Base-by-base conservation (phyloP, 2,329 filamentous ascomycete species). In the Trematosphaeria pertusa region DNA sequence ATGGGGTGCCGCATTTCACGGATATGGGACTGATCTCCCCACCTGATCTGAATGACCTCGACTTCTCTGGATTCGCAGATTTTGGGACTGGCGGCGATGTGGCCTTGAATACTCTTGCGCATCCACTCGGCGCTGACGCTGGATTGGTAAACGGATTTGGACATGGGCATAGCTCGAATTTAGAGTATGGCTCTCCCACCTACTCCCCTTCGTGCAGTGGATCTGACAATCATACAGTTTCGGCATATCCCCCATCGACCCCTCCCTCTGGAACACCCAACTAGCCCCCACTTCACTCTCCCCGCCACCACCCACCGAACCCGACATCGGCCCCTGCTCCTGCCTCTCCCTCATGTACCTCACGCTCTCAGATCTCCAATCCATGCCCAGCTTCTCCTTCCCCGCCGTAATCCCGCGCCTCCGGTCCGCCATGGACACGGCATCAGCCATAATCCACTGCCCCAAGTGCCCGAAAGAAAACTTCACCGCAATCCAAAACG, bases 321-420 rank as follows among this genome's bases (percentile, higher is more conserved):
- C 47, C 43, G 47, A 59, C 10, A 33, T 46, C 31, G 53, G 20
- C 15, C 60, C 61, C 11, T 79, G 77, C 57, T 69, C 70, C 38
- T 80, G 77, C 50, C 71, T 79, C 24, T 73, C 72, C 7, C 68
- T 69, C n/a, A 73, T 75, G 44, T 79, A 77, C 54, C 65, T 79
- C 2, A 72, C 72, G 2, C 61, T 78, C 17, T 70, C 65, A 14
- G 70, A 68, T 32, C 66, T 80, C 14, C 71, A 76, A 50, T 56
- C 69, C 9, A 61, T 77, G 38, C 50, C 56, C 18, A 50, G 52
- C 32, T 68, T 74, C 51, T 37, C 61, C 28, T 81, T 80, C 50
- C 78, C 78, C 0, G 67, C 66, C 38, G 64, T 74, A 5, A 59
- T 79, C 4, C 58, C 69, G 10, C 65, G 68, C 1, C 63, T 80